A percentile compares a stretch with the other conserved stretches of the same genome.
These are phyloP conservation scores for Pseudoneurospora amorphoporcata DNA, from an alignment of 495 filamentous ascomycete genomes.

Conservation along the genomic window DNA sequence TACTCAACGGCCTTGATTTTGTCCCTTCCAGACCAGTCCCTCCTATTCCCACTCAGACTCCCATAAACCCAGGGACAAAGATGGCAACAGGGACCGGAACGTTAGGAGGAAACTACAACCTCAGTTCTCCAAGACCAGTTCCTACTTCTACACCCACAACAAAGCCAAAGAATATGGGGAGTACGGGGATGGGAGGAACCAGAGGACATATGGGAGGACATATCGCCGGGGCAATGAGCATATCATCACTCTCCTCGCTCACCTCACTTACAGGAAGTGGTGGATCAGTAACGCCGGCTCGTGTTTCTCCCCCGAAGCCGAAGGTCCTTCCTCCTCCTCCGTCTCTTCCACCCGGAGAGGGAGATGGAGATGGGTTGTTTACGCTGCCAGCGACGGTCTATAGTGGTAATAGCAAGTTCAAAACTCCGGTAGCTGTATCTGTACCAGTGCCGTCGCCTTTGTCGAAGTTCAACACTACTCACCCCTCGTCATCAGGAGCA, in stretches of 20 bases:
- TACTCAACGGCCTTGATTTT: neutral
- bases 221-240: neutral
- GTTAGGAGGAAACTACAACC: neutral
- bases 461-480: neutral
- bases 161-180: no score
- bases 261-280: neutral
- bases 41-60: neutral
- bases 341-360: neutral
- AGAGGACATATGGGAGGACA: neutral
- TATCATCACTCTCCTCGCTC: neutral
- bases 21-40: neutral
- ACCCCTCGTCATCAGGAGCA: neutral
- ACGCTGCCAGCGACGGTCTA: neutral
- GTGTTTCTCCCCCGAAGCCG: neutral
- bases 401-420: neutral
- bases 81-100: neutral
- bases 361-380: neutral
- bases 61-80: neutral
- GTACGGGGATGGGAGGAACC: neutral
- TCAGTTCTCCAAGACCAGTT: neutral
- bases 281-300: neutral
- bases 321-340: neutral
- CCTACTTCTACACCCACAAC: no score
- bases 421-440: neutral
- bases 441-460: neutral